Base-by-base conservation (phyloP, 495 filamentous ascomycete genomes). In the Penicillium longicatenatum region DNA sequence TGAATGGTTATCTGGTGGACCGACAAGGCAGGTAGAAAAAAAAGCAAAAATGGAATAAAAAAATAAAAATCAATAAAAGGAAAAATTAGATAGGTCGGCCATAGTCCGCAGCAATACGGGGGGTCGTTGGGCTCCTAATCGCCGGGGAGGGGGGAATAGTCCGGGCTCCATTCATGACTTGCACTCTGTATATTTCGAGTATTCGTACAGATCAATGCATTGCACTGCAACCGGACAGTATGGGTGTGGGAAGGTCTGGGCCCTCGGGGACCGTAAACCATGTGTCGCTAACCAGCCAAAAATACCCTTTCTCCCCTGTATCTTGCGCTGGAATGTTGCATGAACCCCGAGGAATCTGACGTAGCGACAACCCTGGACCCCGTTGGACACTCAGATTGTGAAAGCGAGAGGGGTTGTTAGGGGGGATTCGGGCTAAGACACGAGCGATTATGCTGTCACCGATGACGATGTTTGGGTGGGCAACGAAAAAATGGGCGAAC, bases 371-470 rank as follows among this genome's bases (percentile, higher is more conserved):
- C 43, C 12, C 20, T 22, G 43, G 17, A 46, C 20, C 26, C 37
- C 37, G 37, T n/a, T 11, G 3, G 37, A n/a, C 14, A 16, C 16
- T 39, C 16, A 16, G 29, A 39, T 39, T 17, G 37, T 39, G 48
- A 46, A 55, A 54, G 33, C 26, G 33, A 43, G 22, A 50, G 39
- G 16, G 54, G 12, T 26, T 9, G 24, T 22, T n/a, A 17, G 17
- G 16, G 16, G 41, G 1, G 16, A 21, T n/a, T 14, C 46, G 49
- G 54, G 49, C 55, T 58, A 57, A 60, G 52, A 65, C 58, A 59
- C 52, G 47, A 59, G 43, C 29, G 22, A 57, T 48, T 49, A 65
- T 69, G 66, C 63, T 66, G 63, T 66, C 61, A 66, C 66, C 66
- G 66, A 66, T 69, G 66, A 69, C 66, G 66, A 61, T 59, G 42